phyloP scores from a whole-genome alignment of 768 basidiomycete species.

The Termitomyces sp. region DNA sequence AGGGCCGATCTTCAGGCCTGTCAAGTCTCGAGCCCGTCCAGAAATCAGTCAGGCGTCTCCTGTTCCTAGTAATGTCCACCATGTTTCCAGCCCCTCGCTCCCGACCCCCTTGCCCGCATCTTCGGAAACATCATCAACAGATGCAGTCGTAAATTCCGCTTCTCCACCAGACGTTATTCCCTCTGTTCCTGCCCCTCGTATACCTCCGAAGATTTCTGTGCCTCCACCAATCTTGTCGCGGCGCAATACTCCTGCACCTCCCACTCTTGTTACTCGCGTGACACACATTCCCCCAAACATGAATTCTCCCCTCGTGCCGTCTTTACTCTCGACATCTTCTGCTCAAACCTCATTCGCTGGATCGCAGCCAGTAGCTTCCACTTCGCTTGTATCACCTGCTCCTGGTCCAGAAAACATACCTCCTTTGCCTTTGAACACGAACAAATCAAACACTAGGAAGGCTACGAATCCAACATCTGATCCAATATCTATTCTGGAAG shows the following conservation, averaged over 20 bases:
- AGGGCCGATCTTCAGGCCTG: conserved; percentile 61
- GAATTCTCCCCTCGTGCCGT: conserved; percentile 2
- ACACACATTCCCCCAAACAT: not conserved
- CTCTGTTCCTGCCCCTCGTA: not conserved
- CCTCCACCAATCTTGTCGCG: conserved; percentile 2
- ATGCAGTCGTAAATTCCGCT: not conserved
- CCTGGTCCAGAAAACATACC: conserved; percentile 10
- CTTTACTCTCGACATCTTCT: not conserved
- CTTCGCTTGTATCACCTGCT: not conserved
- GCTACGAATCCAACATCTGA: not conserved
- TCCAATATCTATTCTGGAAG: not conserved
- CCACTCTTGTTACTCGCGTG: conserved; percentile 5
- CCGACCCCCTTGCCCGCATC: not conserved
- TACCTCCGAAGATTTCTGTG: not conserved
- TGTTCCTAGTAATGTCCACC: conserved; percentile 2
- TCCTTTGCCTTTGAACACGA: not conserved
- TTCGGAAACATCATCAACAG: not conserved
- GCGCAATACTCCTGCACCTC: conserved; percentile 10
- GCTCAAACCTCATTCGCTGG: not conserved
- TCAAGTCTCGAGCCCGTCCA: conserved; percentile 49
- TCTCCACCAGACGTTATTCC: not conserved
- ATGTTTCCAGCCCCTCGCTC: not conserved
- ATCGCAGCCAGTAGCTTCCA: not conserved
- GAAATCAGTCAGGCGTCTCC: conserved; percentile 22
- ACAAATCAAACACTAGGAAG: not conserved